Base-by-base conservation (phyloP, 768 basidiomycete genomes). In the Russula ochroleuca region DNA sequence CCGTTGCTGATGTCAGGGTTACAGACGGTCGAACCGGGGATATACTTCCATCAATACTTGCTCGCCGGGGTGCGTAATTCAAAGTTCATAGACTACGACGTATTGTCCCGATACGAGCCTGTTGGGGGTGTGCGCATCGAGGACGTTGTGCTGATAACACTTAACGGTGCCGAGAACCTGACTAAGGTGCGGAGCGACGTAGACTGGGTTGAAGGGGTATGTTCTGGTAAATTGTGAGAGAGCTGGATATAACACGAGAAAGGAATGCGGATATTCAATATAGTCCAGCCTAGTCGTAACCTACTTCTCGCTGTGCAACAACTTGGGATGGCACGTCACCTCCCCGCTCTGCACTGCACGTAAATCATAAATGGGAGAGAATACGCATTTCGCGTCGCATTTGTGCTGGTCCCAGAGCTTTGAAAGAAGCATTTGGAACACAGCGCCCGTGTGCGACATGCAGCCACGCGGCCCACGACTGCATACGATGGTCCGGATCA, bases 101-200 rank as follows among this genome's bases (percentile, higher is more conserved):
- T 88, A 25, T 75, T 95, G 63, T 79, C 80, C 72, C 75, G 77
- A 61, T 98, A 94, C 70, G 86, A 91, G 70, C 75, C 77, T 38
- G 90, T 98, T 25, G 96, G 96, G 15, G 96, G 95, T 0, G 89
- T 98, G 2, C 78, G 95, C 56, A 95, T 98, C 67, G 96, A 98
- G 73, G 96, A 98, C 72, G 93, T 90, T 33, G 82, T 98, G 4
- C 74, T 91, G 8, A 85, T 99, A 65, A 92, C 85, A 11, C 74
- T 79, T 62, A 78, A 80, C 14, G 91, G 91, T 8, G 84, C 81
- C 69, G 86, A 93, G 77, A 96, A 94, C 75, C 70, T 97, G 66
- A 97, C 96, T 0, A 88, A 86, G 8, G 90, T 92, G 11, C 82
- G 78, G 60, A 93, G 93, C 72, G 92, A 92, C 61, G 81, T 88